Evolutionary conservation across 2,329 filamentous ascomycete genomes (phyloP).

Genomic region (Huntiella decipiens): DNA sequence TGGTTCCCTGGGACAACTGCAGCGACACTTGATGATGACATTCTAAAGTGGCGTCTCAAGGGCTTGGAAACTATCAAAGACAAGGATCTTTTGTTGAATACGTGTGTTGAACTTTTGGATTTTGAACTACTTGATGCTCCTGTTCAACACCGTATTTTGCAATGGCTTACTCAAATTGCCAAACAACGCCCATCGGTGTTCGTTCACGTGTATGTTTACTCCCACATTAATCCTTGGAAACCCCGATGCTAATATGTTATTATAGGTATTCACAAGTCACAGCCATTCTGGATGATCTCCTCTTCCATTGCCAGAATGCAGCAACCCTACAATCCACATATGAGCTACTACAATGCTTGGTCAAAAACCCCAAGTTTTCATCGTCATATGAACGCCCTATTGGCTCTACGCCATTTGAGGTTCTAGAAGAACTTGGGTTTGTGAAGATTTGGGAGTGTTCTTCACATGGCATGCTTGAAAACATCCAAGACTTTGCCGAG

Average conservation of each 20-base stretch:
- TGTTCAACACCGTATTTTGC: constrained; percentile 38
- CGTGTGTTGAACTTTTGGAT: constrained; percentile 45
- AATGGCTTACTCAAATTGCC: constrained; percentile 41
- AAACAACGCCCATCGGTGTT: constrained; percentile 35
- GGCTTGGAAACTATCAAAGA: constrained; percentile 32
- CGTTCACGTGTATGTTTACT: constrained; percentile 32
- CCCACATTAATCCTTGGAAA: not conserved
- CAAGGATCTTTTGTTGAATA: constrained; percentile 41
- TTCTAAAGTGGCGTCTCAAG: constrained; percentile 23
- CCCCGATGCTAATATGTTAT: constrained; percentile 12
- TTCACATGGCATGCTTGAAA: constrained; percentile 29
- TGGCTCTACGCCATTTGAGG: constrained; percentile 30
- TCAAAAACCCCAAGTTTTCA: constrained; percentile 34
- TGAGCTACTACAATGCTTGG: constrained; percentile 35
- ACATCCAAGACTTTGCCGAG: constrained; percentile 30
- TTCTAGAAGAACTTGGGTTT: constrained; percentile 43
- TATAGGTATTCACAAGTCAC: constrained; percentile 35
- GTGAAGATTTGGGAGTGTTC: constrained; percentile 41
- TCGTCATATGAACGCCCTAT: constrained; percentile 26
- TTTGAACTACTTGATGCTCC: constrained; percentile 45
- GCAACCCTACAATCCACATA: constrained; percentile 42
- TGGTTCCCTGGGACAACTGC: constrained; percentile 39
- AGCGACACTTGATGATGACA: constrained; percentile 21
- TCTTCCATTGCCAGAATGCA: constrained; percentile 44
- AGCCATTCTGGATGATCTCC: constrained; percentile 38